phyloP scores from a whole-genome alignment of 495 filamentous ascomycete genomes.

The Umbilicaria muhlenbergii region DNA sequence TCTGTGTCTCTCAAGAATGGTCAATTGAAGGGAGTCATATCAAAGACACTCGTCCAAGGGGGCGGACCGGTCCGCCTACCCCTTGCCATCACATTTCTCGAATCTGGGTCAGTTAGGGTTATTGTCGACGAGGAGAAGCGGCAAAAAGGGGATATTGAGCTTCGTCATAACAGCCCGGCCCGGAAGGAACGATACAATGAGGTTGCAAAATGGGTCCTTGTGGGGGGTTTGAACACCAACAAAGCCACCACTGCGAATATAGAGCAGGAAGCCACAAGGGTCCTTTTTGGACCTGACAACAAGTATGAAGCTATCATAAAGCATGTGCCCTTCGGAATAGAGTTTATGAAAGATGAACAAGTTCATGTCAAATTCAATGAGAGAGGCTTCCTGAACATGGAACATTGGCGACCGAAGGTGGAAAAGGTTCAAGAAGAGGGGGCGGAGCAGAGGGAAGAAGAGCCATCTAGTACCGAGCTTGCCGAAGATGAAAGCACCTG shows the following conservation, averaged over 20 bases:
- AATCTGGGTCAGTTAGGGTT: slow-evolving; percentile 76
- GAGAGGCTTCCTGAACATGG: slow-evolving; percentile 72
- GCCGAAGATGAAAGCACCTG: slow-evolving; percentile 70
- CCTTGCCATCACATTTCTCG: slow-evolving; percentile 69
- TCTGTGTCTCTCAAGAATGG: slow-evolving; percentile 66
- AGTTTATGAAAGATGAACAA: slow-evolving; percentile 69
- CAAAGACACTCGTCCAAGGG: slow-evolving; percentile 54
- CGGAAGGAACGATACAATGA: slow-evolving; percentile 92
- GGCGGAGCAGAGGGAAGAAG: slow-evolving; percentile 32
- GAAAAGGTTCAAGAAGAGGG: slow-evolving; percentile 43
- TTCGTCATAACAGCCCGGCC: slow-evolving; percentile 69
- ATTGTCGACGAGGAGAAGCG: slow-evolving; percentile 81
- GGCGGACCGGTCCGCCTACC: slow-evolving; percentile 60
- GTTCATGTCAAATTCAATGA: slow-evolving; percentile 84
- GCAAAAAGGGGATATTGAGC: slow-evolving; percentile 73
- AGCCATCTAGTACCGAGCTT: slow-evolving; percentile 17
- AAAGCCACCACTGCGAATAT: slow-evolving; percentile 46
- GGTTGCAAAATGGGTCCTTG: slow-evolving; percentile 69
- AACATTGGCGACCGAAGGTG: slow-evolving; percentile 87
- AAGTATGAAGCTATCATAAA: slow-evolving; percentile 68
- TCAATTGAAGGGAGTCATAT: slow-evolving; percentile 57
- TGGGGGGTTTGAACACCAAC: slow-evolving; percentile 59
- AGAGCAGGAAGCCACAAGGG: slow-evolving; percentile 45
- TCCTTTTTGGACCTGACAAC: slow-evolving; percentile 65
- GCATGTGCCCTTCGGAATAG: slow-evolving; percentile 65